phyloP scores from a whole-genome alignment of 352 stramenopile genomes.

The Phytophthora syringae region DNA sequence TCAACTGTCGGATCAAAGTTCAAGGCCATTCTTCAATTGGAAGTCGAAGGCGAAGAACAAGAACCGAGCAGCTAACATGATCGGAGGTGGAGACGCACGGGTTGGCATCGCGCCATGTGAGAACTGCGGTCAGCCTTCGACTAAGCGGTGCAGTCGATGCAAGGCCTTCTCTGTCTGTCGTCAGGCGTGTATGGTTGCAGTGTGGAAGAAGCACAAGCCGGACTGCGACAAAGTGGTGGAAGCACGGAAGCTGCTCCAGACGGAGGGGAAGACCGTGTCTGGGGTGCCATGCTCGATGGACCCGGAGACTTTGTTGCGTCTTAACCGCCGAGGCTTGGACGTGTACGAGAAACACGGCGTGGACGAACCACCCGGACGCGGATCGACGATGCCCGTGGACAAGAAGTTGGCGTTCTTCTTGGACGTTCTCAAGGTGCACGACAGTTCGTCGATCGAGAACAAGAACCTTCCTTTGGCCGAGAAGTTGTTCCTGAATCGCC shows the following conservation, averaged over 20 bases:
- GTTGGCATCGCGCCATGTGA: conserved; percentile 22
- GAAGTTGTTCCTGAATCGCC: conserved; percentile 48
- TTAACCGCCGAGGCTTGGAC: conserved; percentile 16
- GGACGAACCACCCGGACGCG: conserved; percentile 17
- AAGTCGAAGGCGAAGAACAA: conserved; percentile 1
- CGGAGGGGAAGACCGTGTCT: not conserved
- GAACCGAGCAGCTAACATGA: not conserved
- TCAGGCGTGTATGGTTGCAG: conserved; percentile 24
- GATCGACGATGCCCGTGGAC: conserved; percentile 20
- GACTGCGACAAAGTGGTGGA: conserved; percentile 35
- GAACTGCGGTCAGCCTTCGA: conserved; percentile 29
- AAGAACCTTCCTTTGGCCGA: conserved; percentile 23
- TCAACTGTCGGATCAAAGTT: conserved; percentile 15
- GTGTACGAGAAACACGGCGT: conserved; percentile 31
- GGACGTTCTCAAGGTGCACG: conserved; percentile 33
- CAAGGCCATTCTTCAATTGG: conserved; percentile 14
- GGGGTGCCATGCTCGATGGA: conserved; percentile 9
- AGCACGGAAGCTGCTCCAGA: conserved; percentile 15
- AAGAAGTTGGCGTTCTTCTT: conserved; percentile 39
- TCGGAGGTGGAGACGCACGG: not conserved
- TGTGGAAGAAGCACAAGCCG: conserved; percentile 36
- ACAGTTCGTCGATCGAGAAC: conserved; percentile 28
- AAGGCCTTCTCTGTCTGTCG: conserved; percentile 34
- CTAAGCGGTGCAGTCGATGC: conserved; percentile 38
- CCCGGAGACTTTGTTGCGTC: not conserved